These are phyloP conservation scores for Mycena belliarum DNA, from an alignment of 768 basidiomycete genomes.

Conservation along the genomic window DNA sequence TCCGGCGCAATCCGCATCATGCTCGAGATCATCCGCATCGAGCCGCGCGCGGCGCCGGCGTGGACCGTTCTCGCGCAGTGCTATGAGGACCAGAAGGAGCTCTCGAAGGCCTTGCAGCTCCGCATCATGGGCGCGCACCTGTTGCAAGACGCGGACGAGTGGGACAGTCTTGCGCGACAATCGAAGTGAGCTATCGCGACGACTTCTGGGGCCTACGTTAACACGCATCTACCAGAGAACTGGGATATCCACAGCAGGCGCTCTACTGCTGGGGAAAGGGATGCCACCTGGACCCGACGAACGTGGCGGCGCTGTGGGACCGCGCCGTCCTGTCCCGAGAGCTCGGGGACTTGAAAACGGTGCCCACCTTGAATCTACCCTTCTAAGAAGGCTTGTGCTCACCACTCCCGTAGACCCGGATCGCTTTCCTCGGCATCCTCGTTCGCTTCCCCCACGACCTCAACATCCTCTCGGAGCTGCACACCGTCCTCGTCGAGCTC, in stretches of 20 bases:
- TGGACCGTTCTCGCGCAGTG: constrained; percentile 90
- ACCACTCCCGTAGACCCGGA: constrained; percentile 45
- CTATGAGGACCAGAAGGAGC: constrained; percentile 70
- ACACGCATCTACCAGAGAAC: constrained; percentile 41
- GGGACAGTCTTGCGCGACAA: constrained; percentile 77
- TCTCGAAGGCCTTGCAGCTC: constrained; percentile 74
- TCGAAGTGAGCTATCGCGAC: constrained; percentile 61
- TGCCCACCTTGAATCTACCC: constrained; percentile 24
- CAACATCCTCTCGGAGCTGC: constrained; percentile 74
- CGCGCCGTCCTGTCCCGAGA: constrained; percentile 80
- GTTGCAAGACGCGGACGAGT: constrained; percentile 79
- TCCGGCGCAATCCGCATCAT: constrained; percentile 74
- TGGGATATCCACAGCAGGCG: constrained; percentile 81
- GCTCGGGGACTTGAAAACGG: constrained; percentile 68
- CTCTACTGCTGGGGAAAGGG: constrained; percentile 91
- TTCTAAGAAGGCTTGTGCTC: too few relatives aligned
- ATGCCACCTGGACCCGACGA: constrained; percentile 73
- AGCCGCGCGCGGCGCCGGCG: constrained; percentile 78
- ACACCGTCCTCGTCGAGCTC: constrained; percentile 74
- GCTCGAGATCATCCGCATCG: constrained; percentile 92
- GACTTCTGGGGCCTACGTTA: neutral
- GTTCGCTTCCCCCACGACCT: constrained; percentile 79
- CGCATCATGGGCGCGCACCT: constrained; percentile 92
- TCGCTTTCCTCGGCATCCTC: constrained; percentile 69
- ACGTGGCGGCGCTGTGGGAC: constrained; percentile 89